Conservation (phyloP, 164 flowering plant species). For the Stephania yunnanensis region DNA sequence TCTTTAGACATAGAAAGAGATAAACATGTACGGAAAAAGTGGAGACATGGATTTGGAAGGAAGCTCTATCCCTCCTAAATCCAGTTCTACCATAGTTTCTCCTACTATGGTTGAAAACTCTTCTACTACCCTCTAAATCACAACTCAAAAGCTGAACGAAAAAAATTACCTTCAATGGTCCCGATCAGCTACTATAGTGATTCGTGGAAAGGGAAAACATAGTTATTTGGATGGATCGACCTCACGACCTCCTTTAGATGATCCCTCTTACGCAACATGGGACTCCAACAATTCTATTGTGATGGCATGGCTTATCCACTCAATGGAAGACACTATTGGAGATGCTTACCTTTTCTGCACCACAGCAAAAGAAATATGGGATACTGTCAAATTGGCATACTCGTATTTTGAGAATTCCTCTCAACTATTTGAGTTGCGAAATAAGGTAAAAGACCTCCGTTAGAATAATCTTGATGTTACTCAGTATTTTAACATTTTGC, state of each 20-base stretch:
- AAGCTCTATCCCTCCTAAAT: too few relatives aligned
- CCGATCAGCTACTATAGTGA: background rate
- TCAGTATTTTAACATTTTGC: background rate
- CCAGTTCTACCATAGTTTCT: too few relatives aligned
- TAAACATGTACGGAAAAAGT: too few relatives aligned
- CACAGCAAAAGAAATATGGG: slow-evolving; percentile 10
- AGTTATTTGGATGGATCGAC: background rate
- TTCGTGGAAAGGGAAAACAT: background rate
- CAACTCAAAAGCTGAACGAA: background rate
- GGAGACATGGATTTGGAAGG: too few relatives aligned
- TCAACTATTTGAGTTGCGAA: background rate
- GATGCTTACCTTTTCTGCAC: slow-evolving; percentile 1
- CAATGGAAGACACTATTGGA: slow-evolving; percentile 11
- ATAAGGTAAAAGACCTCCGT: background rate
- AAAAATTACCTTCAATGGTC: slow-evolving; percentile 1
- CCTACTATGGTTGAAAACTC: too few relatives aligned
- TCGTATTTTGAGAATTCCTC: background rate
- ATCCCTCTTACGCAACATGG: background rate
- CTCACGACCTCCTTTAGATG: background rate
- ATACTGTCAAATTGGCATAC: background rate
- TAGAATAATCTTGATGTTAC: background rate
- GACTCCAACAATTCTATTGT: slow-evolving; percentile 11
- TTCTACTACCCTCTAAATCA: background rate
- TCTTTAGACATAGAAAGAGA: too few relatives aligned
- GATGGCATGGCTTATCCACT: slow-evolving; percentile 9